A percentile compares a stretch with the other conserved stretches of the same genome.
Evolutionary conservation across 768 basidiomycete genomes (phyloP).

Genomic region (Phaffia tasmanica): DNA sequence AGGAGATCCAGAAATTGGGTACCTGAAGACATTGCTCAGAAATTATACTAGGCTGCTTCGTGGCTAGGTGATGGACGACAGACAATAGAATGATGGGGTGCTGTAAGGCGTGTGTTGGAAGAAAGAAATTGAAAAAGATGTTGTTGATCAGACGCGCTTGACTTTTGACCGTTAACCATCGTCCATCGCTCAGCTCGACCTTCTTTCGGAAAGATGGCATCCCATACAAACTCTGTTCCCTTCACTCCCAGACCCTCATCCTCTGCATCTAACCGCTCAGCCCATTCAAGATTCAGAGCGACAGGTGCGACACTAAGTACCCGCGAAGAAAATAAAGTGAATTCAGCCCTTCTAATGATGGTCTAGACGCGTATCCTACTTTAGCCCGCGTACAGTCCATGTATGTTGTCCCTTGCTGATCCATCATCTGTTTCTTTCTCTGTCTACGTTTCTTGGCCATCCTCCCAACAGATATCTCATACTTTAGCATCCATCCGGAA

Average conservation of each 20-base stretch:
- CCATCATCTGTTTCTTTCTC: not conserved
- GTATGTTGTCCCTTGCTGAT: not conserved
- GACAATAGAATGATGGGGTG: no score
- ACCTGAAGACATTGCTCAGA: no score
- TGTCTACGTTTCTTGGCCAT: no score
- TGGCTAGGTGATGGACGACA: no score
- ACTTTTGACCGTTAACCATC: no score
- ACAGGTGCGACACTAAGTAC: constrained; percentile 13
- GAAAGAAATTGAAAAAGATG: no score
- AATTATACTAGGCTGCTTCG: no score
- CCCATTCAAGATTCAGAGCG: constrained; percentile 3
- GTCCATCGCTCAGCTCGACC: no score
- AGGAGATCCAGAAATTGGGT: no score
- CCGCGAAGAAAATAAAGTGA: constrained; percentile 11
- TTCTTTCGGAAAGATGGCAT: no score
- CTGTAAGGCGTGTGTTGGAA: no score
- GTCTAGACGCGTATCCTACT: not conserved
- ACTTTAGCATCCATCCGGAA: constrained; percentile 12
- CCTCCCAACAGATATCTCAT: constrained; percentile 6
- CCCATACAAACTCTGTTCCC: constrained; percentile 4
- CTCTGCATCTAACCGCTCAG: not conserved
- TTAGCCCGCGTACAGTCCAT: not conserved
- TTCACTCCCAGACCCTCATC: constrained; percentile 16
- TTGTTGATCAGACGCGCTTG: no score
- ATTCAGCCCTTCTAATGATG: not conserved